Base-by-base conservation (phyloP, 176 grass and related monocot genomes). In the Areca catechu region DNA sequence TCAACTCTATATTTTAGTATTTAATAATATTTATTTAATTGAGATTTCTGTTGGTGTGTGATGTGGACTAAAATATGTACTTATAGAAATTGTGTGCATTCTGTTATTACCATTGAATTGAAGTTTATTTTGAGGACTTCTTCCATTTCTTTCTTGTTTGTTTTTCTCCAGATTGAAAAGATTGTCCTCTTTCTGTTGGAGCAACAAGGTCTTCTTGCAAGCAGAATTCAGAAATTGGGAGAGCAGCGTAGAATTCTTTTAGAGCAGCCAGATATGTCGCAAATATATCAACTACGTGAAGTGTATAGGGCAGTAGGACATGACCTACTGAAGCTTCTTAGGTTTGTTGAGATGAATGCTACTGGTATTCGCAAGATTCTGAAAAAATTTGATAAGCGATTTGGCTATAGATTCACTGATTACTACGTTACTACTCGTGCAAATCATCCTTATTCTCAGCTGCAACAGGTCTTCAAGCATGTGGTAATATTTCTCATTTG, bases 401-500 rank as follows among this genome's bases (percentile, higher is more conserved):
- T 90, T 22, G 71, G 71, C 24, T 88, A 84, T 61, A 90, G 72
- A 54, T 96, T 90, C 50, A 96, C 80, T 5, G 80, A 96, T 79
- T 96, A 87, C 62, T 96, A 96, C 37, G 77, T 96, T 20, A 81
- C 74, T 17, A 96, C 83, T 74, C 83, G 92, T 29, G 75, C 92
- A 48, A 90, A 82, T 34, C 92, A 96, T 70, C 92, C 92, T 27
- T 90, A 87, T 76, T 96, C 92, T 59, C 86, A 87, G 68, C 80
- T 96, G 61, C 86, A 96, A 51, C 86, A 84, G 61, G 82, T 96
- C 68, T 88, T 96, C 61, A 96, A 96, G 68, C 92, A 96, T 84
- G 92, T 96, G 83, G 92, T 96, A 90, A 17, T 56, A 28, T 58
- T 65, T 34, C 48, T 14, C 4, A 34, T 65, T 25, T 51, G 19